A percentile compares a stretch with the other conserved stretches of the same genome.
Conservation (phyloP, 1,284 basidiomycete genomes). For the Pyrrhoderma noxium region DNA sequence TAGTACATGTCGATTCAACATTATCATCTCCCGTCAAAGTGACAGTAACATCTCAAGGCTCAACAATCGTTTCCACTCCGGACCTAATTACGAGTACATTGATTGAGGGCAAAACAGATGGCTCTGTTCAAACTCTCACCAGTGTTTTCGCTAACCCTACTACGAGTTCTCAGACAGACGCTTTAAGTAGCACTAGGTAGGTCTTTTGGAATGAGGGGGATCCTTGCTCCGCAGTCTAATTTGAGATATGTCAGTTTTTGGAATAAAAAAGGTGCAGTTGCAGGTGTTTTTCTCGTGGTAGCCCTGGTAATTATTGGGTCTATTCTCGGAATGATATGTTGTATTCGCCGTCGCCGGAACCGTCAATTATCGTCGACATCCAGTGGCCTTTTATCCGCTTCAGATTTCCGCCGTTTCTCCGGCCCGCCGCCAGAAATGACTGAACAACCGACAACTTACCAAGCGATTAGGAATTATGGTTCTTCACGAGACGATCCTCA, state of each 20-base stretch:
- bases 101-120: conserved; percentile 2
- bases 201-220: not conserved
- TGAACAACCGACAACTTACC: conserved; percentile 13
- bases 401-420: conserved; percentile 4
- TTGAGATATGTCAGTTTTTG: conserved; percentile 40
- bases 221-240: no score
- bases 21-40: conserved; percentile 1
- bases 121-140: conserved; percentile 7
- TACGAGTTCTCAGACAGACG: not conserved
- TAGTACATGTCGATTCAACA: not conserved
- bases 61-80: conserved; percentile 7
- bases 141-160: conserved; percentile 15
- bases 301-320: conserved; percentile 37
- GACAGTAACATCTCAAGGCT: conserved; percentile 3
- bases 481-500: conserved; percentile 11
- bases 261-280: conserved; percentile 44
- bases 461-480: not conserved
- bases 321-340: conserved; percentile 24
- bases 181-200: conserved; percentile 2
- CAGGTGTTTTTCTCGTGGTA: conserved; percentile 48
- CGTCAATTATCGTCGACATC: conserved; percentile 21
- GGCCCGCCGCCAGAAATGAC: conserved; percentile 5
- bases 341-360: conserved; percentile 29
- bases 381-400: not conserved
- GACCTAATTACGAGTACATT: conserved; percentile 3